A percentile compares a stretch with the other conserved stretches of the same genome.
These are phyloP conservation scores for Mortierella sp. DNA, from an alignment of 371 early-diverging fungal genomes.

Conservation along the genomic window DNA sequence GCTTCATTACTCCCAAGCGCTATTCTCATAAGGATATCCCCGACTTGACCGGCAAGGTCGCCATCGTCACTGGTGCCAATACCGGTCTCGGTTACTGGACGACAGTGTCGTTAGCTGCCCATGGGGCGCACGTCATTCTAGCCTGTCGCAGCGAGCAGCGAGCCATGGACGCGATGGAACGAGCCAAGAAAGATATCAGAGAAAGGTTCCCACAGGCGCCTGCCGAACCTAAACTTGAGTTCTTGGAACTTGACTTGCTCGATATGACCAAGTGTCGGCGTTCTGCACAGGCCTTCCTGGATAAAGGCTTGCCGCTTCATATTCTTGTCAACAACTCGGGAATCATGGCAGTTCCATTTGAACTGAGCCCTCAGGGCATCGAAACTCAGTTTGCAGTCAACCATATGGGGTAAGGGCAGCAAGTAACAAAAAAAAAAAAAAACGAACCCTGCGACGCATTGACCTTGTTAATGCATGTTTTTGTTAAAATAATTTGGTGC, in stretches of 20 bases:
- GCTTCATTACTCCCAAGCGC: conserved; percentile 9
- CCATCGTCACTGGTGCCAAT: conserved; percentile 80
- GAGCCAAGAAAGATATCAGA: conserved; percentile 57
- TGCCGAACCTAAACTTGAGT: conserved; percentile 51
- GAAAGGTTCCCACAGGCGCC: conserved; percentile 1
- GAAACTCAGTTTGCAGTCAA: conserved; percentile 60
- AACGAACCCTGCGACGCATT: too few species aligned
- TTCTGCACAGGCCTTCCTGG: conserved; percentile 66
- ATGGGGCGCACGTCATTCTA: conserved; percentile 67
- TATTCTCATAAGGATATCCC: conserved; percentile 63
- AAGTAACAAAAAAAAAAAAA: too few species aligned
- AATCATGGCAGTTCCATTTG: conserved; percentile 73
- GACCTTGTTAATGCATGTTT: background rate
- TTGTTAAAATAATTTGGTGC: background rate
- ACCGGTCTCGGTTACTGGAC: conserved; percentile 74
- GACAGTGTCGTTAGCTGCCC: conserved; percentile 64
- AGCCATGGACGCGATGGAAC: conserved; percentile 58
- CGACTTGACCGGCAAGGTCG: conserved; percentile 67
- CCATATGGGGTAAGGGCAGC: conserved; percentile 57
- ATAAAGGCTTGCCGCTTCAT: conserved; percentile 60
- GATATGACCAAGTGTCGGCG: conserved; percentile 59
- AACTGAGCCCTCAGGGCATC: conserved; percentile 71
- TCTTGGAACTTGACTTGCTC: conserved; percentile 68
- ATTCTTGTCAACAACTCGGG: conserved; percentile 78
- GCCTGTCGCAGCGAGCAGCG: conserved; percentile 66